A percentile compares a stretch with the other conserved stretches of the same genome.
Conservation (phyloP, 2,329 filamentous ascomycete species). For the Byssoonygena ceratinophila region DNA sequence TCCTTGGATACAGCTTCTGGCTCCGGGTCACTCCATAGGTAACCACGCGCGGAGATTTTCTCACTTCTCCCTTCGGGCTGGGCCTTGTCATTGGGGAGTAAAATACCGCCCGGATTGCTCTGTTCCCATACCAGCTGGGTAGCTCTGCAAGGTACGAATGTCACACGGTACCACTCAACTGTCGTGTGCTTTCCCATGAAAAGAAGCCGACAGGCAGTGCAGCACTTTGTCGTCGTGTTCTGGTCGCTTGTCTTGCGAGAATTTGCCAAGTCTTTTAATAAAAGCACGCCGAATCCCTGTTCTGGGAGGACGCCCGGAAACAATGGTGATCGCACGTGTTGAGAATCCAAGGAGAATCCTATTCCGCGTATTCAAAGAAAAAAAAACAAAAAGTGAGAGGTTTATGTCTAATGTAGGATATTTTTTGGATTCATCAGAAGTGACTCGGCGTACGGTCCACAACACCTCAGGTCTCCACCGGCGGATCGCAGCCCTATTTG, state of each 20-base stretch:
- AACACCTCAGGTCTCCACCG: slow-evolving; percentile 1
- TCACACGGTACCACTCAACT: slow-evolving; percentile 4
- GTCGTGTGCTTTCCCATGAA: background rate
- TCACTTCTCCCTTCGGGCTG: background rate
- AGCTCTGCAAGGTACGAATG: slow-evolving; percentile 6
- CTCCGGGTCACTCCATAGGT: background rate
- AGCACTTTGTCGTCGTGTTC: background rate
- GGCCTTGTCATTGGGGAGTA: no score
- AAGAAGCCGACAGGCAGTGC: background rate
- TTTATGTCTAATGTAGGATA: no score
- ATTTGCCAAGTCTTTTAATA: background rate
- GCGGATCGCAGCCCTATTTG: slow-evolving; percentile 12
- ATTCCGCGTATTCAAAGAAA: no score
- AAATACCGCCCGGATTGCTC: no score
- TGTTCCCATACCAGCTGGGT: no score
- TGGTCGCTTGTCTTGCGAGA: background rate
- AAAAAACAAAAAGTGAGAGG: no score
- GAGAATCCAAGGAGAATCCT: no score
- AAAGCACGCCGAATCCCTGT: no score
- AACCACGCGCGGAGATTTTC: background rate
- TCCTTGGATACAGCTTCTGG: background rate
- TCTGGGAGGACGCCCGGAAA: no score
- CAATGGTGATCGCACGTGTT: background rate
- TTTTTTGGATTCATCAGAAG: background rate
- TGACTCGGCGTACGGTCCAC: background rate